Evolutionary conservation across 2,329 filamentous ascomycete species (phyloP), one percentile per base, ranked within the genome.

Genomic region (Apiospora aurea): DNA sequence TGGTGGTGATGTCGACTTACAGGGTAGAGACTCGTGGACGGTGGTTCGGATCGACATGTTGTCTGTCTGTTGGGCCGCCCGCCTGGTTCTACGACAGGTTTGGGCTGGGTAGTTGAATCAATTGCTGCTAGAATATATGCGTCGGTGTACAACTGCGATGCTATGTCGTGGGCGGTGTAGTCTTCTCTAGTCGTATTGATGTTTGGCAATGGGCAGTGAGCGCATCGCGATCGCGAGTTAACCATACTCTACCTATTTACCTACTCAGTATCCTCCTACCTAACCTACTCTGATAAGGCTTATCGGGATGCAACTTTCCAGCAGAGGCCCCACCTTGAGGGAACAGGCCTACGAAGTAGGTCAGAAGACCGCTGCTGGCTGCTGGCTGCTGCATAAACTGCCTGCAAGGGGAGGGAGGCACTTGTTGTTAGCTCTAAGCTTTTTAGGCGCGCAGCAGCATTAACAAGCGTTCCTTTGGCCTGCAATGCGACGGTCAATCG

Each of bases 1-100:
- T 10, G 41, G 64, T 18, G 44, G 11, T 47, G 43, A 14, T 29
- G 68, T 24, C 26, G 29, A 18, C 89, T 76, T 88, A 95, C 93
- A 96, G 68, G 94, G 93, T 29, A 97, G 90, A 29, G 93, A 94
- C 80, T 96, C 93, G 83, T 95, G 92, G 74, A 92, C 88, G 80
- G 90, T 89, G 74, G 89, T 89, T 74, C 92, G 90, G 73, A 92
- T 86, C 74, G 92, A 88, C 91, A 94, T 93, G 43, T 71, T 77
- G 72, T 71, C 70, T 74, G 79, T 84, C 34, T 57, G 68, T 10
- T 41, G 57, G 57, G 57, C 29, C 53, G 38, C 34, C 29, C 29
- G 16, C 53, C 53, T 61, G 16, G 16, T 21, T 21, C 6, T 57
- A 34, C 26, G 38, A 34, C 53, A 21, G 29, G 16, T n/a, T 6